Evolutionary conservation across 768 basidiomycete species (phyloP), one percentile per base, ranked within the genome.

Genomic region (Pisolithus sp.): DNA sequence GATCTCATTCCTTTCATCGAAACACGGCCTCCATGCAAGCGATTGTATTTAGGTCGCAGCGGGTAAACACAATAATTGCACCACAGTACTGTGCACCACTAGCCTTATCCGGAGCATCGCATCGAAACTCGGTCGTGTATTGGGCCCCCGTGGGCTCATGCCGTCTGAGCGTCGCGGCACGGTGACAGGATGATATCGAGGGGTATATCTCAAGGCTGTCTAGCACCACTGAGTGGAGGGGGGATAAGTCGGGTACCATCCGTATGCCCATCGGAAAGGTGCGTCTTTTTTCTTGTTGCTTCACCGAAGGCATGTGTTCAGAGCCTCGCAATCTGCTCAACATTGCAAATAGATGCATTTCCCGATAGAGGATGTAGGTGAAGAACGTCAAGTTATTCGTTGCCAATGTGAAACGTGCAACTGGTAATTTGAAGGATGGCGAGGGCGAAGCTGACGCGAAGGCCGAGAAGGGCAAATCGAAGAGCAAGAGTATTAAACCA

Each of bases 141-240:
- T 89, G 70, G 83, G 95, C 59, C 94, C 93, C 39, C 82, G 90
- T 48, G 95, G 95, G 51, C 72, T 98, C 42, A 96, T 99, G 94
- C 96, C 96, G 10, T 88, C 89, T 7, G 90, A 87, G 55, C 84
- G 93, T 66, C 79, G 93, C 52, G 96, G 96, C 5, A 94, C 94
- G 1, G 95, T 98, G 18, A 90, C 91, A 2, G n/a, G 89, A 93
- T 46, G 91, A 97, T 53, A 76, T 97, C 39, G 84, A 77, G 13
- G 83, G 82, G 12, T 94, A 88, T 57, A 83, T 99, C 51, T 77
- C 81, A 59, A 80, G 81, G 46, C 78, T 95, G 34, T 80, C 82
- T 51, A 91, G 89, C 12, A 84, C 85, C 4, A 82, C 85, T 43
- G 93, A 97, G 64, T 99, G 95, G 93, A 90, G 85, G 69, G 91